Base-by-base conservation (phyloP, 2,329 filamentous ascomycete species). In the Diaporthe ilicicola region DNA sequence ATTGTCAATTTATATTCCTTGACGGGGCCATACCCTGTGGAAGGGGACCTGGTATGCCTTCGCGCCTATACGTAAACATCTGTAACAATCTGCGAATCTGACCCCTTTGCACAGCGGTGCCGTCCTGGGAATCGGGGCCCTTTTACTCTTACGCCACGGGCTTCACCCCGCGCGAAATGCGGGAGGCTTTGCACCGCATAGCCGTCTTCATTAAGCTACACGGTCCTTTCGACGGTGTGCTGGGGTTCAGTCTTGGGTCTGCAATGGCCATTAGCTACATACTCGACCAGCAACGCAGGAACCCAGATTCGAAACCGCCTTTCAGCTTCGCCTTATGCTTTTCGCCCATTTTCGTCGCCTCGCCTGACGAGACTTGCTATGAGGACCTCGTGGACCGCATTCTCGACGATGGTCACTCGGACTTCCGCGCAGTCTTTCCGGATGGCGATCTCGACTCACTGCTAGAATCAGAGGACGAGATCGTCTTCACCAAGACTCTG, bases 121-220 rank as follows among this genome's bases (percentile, higher is more conserved):
- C 53, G 29, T 29, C 53, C 10, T 19, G 19, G 24, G 27, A 27
- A 22, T 56, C 53, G 17, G 53, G 22, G 19, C 53, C 53, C 9
- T 56, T 56, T 32, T 56, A 56, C 24, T 56, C 53, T 19, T 56
- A 56, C 53, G 34, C 53, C 17, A 56, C 53, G 24, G 53, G 53
- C 19, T 56, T 32, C 53, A 32, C 53, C 27, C 53, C 53, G 19
- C 24, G 22, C 24, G 53, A 56, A 37, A 29, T 56, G 24, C 17
- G 24, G 7, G 53, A 56, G 17, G 53, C 53, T 29, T 19, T 56
- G 24, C 24, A 56, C 17, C 24, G 34, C 53, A 56, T 56, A 32
- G 53, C 27, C 32, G 8, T 56, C 19, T 56, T 56, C 53, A 29
- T 56, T 12, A 32, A 56, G 34, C 24, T 32, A 19, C 32, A 32